These are phyloP conservation scores for Tritrichomonas foetus DNA, from an alignment of 208 protist genomes.

Conservation along the genomic window DNA sequence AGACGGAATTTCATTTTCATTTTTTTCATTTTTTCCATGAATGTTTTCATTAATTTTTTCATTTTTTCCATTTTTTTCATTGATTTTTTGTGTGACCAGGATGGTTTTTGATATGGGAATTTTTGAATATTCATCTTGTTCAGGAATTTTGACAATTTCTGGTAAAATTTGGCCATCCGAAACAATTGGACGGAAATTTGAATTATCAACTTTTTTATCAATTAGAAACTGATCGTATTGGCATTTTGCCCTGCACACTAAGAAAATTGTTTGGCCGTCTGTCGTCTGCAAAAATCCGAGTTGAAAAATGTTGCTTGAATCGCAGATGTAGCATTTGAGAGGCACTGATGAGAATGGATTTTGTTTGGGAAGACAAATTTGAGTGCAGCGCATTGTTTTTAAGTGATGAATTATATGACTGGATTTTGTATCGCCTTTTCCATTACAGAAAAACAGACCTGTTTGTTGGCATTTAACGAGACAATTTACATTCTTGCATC, in stretches of 20 bases:
- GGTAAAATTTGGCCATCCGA: constrained; percentile 72
- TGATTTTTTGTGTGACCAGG: neutral
- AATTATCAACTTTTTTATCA: constrained; percentile 68
- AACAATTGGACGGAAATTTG: constrained; percentile 78
- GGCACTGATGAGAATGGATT: neutral
- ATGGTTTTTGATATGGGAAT: neutral
- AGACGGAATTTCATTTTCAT: no score
- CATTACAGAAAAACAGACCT: constrained; percentile 28
- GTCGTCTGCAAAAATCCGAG: neutral
- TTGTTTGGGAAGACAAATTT: neutral
- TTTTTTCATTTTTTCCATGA: neutral
- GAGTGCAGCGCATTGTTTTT: no score
- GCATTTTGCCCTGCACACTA: neutral
- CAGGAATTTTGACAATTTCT: constrained; percentile 76
- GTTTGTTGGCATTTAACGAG: neutral
- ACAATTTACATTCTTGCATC: neutral
- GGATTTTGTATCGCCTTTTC: constrained; percentile 18
- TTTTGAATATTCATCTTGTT: constrained; percentile 60
- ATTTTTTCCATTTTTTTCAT: neutral
- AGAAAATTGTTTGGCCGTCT: neutral
- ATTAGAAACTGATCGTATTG: neutral
- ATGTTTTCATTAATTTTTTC: neutral
- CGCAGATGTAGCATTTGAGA: constrained; percentile 21
- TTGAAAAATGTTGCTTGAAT: neutral
- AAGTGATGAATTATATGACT: constrained; percentile 5